These are phyloP conservation scores for Venturiaceae sp. DNA, from an alignment of 2,329 filamentous ascomycete species.

Conservation along the genomic window DNA sequence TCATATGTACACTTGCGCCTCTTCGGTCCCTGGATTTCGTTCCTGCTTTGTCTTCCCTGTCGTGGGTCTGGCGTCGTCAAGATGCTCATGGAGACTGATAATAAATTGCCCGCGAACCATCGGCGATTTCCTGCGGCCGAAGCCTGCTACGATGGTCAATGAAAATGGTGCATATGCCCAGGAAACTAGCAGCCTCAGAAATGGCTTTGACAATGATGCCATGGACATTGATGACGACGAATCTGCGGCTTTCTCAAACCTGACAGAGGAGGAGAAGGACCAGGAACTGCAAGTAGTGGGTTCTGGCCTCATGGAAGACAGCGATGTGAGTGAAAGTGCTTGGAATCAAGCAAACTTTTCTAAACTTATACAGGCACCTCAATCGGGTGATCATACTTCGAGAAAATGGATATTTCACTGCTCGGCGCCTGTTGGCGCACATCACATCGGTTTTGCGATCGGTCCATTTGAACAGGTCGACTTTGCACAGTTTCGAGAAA, in stretches of 20 bases:
- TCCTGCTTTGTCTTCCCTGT: constrained; percentile 81
- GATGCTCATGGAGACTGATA: constrained; percentile 80
- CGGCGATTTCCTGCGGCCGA: constrained; percentile 50
- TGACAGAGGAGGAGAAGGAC: constrained; percentile 63
- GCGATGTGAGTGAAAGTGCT: constrained; percentile 40
- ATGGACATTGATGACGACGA: constrained; percentile 14
- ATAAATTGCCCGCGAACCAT: constrained; percentile 80
- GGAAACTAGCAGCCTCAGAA: constrained; percentile 16
- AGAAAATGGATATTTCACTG: constrained; percentile 86
- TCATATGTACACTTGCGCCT: constrained; percentile 83
- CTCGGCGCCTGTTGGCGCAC: constrained; percentile 64
- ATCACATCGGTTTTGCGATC: constrained; percentile 87
- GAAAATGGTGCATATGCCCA: constrained; percentile 20
- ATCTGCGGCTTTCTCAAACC: neutral
- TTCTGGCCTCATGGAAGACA: constrained; percentile 75
- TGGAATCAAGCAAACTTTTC: constrained; percentile 46
- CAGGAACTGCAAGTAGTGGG: constrained; percentile 86
- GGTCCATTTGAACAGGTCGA: constrained; percentile 94
- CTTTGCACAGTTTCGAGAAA: constrained; percentile 77
- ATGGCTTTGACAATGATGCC: constrained; percentile 23
- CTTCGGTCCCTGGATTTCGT: constrained; percentile 65
- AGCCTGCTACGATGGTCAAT: neutral
- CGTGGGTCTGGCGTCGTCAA: constrained; percentile 72
- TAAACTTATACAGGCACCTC: neutral
- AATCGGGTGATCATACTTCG: constrained; percentile 33